These are phyloP conservation scores for Vitellaria paradoxa DNA, from an alignment of 179 eudicot genomes.

Conservation along the genomic window DNA sequence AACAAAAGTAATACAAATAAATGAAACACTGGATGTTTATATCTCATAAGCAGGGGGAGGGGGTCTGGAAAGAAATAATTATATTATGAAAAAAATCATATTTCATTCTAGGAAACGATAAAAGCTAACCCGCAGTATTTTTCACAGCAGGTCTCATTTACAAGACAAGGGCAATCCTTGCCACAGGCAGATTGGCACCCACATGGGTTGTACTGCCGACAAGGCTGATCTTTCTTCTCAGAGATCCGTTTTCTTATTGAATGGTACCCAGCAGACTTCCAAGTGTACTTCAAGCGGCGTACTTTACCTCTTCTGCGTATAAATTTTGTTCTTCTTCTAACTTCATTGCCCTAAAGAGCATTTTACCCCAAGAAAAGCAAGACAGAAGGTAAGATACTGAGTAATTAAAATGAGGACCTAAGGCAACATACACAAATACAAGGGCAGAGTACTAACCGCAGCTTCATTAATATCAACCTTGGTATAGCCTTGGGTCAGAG, in stretches of 20 bases:
- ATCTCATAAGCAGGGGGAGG: background rate
- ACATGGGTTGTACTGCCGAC: slow-evolving; percentile 92
- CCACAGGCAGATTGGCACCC: slow-evolving; percentile 91
- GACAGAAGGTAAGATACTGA: background rate
- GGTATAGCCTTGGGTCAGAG: slow-evolving; percentile 29
- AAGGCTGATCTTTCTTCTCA: slow-evolving; percentile 89
- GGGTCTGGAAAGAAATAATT: background rate
- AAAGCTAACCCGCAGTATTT: slow-evolving; percentile 92
- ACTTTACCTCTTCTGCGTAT: slow-evolving; percentile 92
- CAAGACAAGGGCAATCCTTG: slow-evolving; percentile 83
- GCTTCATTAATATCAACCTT: slow-evolving; percentile 51
- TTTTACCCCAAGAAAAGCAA: slow-evolving; percentile 10
- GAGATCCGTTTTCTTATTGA: slow-evolving; percentile 85
- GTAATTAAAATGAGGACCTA: background rate
- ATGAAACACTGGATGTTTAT: background rate
- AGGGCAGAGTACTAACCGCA: slow-evolving; percentile 39
- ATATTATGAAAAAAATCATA: background rate
- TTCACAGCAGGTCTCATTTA: slow-evolving; percentile 95
- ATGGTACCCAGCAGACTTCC: slow-evolving; percentile 92
- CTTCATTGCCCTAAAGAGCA: slow-evolving; percentile 59
- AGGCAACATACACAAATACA: background rate
- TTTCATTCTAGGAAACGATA: background rate
- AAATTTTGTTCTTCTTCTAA: slow-evolving; percentile 81
- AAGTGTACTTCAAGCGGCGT: slow-evolving; percentile 89
- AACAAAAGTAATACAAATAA: background rate